Base-by-base conservation (phyloP, 192 early-diverging fungal genomes). In the Rhizophagus prolifer region DNA sequence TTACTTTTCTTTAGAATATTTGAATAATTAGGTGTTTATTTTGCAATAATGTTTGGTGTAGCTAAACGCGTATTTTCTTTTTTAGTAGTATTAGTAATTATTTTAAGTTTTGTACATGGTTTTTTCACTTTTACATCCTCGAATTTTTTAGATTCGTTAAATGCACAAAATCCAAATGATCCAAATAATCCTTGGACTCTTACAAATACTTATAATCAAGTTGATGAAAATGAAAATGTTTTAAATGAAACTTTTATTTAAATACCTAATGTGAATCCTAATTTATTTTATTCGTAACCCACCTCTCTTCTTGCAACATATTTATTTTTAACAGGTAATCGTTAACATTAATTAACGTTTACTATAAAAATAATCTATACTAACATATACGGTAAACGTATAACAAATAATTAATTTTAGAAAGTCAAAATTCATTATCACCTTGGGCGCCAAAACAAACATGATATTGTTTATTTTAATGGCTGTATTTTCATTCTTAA, bases 31-130 rank as follows among this genome's bases (percentile, higher is more conserved):
- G 70, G 70, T 31, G 16, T 71, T n/a, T 58, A 71, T 31, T 58
- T 71, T 19, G 70, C 47, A 26, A 71, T 71, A 54, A 71, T 71
- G 1, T 30, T 71, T 14, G 70, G 70, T 13, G 46, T 71, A 19
- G 70, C 70, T 3, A 47, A 71, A 14, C 10, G n/a, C 9, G 50
- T 54, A 21, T 71, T 71, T 71, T 71, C 70, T 58, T 71, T 71
- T 30, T 54, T 71, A 58, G 10, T 71, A n/a, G 30, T 71, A 10
- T 36, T 58, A 1, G n/a, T 5, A 25, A 26, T 71, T 21, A 71
- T 71, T 14, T 9, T 71, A 54, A 31, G 46, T 30, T 71, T 71
- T 71, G 44, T 30, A 5, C 70, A 71, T 25, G 41, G 30, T 23
- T 71, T 71, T 26, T 58, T 19, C 58, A 25, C 47, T 71, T 44